phyloP scores from a whole-genome alignment of 2,329 filamentous ascomycete genomes.

The Mycosphaerella sp. region DNA sequence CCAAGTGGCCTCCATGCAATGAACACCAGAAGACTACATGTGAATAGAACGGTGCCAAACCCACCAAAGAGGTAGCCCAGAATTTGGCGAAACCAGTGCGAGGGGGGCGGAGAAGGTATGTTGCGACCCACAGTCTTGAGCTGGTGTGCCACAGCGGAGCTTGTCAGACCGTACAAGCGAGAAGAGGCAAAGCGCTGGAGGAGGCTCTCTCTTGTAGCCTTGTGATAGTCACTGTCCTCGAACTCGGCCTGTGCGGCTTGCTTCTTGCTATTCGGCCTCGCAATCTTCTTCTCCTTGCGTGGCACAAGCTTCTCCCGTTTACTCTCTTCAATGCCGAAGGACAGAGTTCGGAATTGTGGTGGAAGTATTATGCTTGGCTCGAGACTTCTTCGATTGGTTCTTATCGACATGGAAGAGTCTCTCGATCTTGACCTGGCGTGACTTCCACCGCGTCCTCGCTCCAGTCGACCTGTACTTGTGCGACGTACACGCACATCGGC shows the following conservation, averaged over 20 bases:
- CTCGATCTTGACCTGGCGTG: conserved; percentile 21
- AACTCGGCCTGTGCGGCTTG: conserved; percentile 24
- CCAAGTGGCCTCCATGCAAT: conserved; percentile 66
- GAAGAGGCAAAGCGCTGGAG: conserved; percentile 55
- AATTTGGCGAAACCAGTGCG: conserved; percentile 52
- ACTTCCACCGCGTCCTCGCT: conserved; percentile 7
- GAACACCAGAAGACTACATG: conserved; percentile 66
- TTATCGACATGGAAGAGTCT: conserved; percentile 34
- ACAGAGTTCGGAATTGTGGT: conserved; percentile 42
- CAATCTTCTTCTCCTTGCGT: conserved; percentile 27
- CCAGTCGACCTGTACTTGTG: conserved; percentile 12
- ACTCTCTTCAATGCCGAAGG: conserved; percentile 39
- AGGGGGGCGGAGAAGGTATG: conserved; percentile 59
- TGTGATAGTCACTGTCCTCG: conserved; percentile 61
- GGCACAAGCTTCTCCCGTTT: conserved; percentile 28
- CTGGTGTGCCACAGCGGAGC: conserved; percentile 51
- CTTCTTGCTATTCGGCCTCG: conserved; percentile 27
- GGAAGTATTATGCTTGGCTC: conserved; percentile 41
- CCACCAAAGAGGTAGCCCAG: conserved; percentile 70
- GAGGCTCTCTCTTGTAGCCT: conserved; percentile 52
- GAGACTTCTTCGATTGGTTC: conserved; percentile 36
- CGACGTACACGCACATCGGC: conserved; percentile 14
- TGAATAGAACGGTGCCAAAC: conserved; percentile 64
- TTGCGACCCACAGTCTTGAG: conserved; percentile 60
- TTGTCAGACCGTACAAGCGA: conserved; percentile 53